Evolutionary conservation across 805 yeast genomes (phyloP), one percentile per base, ranked within the genome.

Genomic region (Wickerhamia fluorescens): DNA sequence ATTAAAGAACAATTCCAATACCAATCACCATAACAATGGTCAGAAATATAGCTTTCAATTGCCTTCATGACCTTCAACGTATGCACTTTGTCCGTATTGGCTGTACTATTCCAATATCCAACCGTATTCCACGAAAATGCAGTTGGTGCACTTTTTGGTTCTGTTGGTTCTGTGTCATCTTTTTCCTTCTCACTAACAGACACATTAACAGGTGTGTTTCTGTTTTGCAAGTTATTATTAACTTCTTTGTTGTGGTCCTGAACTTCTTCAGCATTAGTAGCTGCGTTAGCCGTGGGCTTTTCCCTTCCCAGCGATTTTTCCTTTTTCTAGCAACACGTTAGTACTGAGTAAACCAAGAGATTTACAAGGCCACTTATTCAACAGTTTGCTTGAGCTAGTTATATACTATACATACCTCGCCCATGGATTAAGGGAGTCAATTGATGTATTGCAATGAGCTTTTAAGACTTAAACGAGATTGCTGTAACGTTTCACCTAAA

Each of bases 21-120:
- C 64, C 78, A 68, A 51, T 83, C 94, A 9, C 78, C 73, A 41
- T 68, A 75, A 44, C 78, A 78, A 31, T 71, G 78, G 51, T 83
- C 92, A 28, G 67, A 47, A 22, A 83, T 73, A 39, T 78, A 83
- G 11, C 69, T 61, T 45, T 74, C 75, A 23, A 80, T 53, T 3
- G 56, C 49, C 17, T 58, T 55, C 16, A 52, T 27, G n/a, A 34
- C 32, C 19, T 47, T 28, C 35, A 58, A 47, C 5, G 51, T 37
- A 9, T 42, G 33, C 20, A 21, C 17, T 30, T 60, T 61, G 30
- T 58, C 61, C 5, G 14, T 27, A 20, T 28, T 24, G 16, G 27
- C 15, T 3, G 30, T 34, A 5, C 30, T 29, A 17, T 53, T 49
- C 70, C 70, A 63, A 16, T 51, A 36, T 7, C 67, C 70, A 12